Evolutionary conservation across 441 rosid genomes (phyloP), one percentile per base, ranked within the genome.

Genomic region (Jatropha podagrica): DNA sequence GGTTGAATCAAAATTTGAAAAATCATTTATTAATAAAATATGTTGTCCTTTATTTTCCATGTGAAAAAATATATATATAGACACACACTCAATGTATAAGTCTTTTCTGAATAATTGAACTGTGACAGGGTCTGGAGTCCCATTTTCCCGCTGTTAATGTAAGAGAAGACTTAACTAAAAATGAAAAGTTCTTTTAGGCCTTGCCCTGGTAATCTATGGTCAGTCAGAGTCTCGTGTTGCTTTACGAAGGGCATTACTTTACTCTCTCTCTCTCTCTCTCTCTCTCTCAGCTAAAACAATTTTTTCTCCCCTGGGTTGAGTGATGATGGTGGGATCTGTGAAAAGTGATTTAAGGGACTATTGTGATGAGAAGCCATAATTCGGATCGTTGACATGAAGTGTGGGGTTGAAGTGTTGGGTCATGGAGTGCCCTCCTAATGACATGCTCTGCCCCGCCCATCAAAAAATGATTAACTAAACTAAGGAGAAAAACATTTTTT

Each of bases 311-410:
- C 42, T 42, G 32, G 58, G 9, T 54, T 55, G 71, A 73, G 10
- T 55, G 66, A 40, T 41, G n/a, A 6, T 20, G 67, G 84, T 78
- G 81, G 82, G 80, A 81, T 80, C 78, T 62, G 46, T 64, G 73
- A 73, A 82, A 85, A 79, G 85, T 72, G 74, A 70, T 72, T 56
- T 18, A 69, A 65, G 69, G 48, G 72, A 76, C 74, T 73, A 78
- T 76, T 74, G 77, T 65, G 82, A 41, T 56, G 76, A 59, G 77
- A 73, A 71, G 75, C 79, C 78, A 77, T 79, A 20, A 55, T 83
- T 77, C 65, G 78, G 27, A 71, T 27, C 65, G 75, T 64, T 75
- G 75, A 80, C 77, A 46, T 41, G 73, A 76, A 8, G 37, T 13
- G 76, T 75, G 76, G 76, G 80, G 54, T 64, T 54, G 63, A 10